phyloP scores from a whole-genome alignment of 768 basidiomycete species.

The Artomyces pyxidatus region DNA sequence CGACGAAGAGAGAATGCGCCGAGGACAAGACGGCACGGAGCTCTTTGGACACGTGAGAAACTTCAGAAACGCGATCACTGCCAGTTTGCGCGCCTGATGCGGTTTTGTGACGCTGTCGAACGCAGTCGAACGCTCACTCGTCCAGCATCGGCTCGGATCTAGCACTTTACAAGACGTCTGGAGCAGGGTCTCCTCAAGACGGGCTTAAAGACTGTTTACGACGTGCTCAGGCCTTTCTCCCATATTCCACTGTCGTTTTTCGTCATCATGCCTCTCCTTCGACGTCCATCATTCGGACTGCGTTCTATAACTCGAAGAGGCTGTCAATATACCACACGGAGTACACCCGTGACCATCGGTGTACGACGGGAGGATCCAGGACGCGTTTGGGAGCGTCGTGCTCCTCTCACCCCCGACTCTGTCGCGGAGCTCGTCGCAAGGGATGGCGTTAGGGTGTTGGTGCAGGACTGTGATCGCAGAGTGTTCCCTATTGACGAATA shows the following conservation, averaged over 20 bases:
- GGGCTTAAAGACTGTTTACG: too few relatives aligned
- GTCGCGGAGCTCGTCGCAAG: slow-evolving; percentile 52
- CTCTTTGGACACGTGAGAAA: too few relatives aligned
- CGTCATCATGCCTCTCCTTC: slow-evolving; percentile 7
- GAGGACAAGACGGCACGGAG: too few relatives aligned
- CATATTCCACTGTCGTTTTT: not conserved
- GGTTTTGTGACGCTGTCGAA: too few relatives aligned
- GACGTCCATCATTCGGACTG: slow-evolving; percentile 3
- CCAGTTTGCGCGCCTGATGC: too few relatives aligned
- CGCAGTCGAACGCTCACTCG: too few relatives aligned
- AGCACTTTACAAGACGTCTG: too few relatives aligned
- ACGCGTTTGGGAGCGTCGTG: slow-evolving; percentile 82
- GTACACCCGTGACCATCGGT: slow-evolving; percentile 34
- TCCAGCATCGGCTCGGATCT: too few relatives aligned
- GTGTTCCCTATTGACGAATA: slow-evolving; percentile 64
- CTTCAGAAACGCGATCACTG: too few relatives aligned
- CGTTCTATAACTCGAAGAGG: not conserved
- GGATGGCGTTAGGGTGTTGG: slow-evolving; percentile 55
- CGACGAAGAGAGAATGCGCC: too few relatives aligned
- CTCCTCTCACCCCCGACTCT: slow-evolving; percentile 71
- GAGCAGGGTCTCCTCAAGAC: too few relatives aligned
- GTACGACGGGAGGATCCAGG: slow-evolving; percentile 70
- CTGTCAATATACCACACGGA: slow-evolving; percentile 2
- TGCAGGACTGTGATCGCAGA: slow-evolving; percentile 70
- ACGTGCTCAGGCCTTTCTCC: too few relatives aligned